Evolutionary conservation across 2,329 filamentous ascomycete genomes (phyloP).

Genomic region (Aschersonia sp.): DNA sequence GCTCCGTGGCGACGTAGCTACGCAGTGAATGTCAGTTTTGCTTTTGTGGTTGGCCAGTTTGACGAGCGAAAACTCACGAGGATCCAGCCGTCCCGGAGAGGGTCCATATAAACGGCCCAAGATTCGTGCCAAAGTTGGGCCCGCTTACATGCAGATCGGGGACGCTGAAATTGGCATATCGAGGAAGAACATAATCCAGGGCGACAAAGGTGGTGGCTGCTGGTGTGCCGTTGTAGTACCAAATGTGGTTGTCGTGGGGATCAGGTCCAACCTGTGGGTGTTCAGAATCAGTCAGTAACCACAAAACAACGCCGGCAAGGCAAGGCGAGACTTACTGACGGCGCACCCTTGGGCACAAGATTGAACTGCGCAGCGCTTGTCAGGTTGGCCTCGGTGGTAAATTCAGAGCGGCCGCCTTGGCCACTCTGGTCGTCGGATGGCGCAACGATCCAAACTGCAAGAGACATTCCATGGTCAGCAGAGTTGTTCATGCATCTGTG

Average conservation of each 20-base stretch:
- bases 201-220: slow-evolving; percentile 40
- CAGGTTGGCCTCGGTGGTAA: slow-evolving; percentile 13
- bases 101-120: slow-evolving; percentile 39
- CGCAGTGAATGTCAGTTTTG: background rate
- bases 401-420: slow-evolving; percentile 13
- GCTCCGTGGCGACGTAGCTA: slow-evolving; percentile 32
- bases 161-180: slow-evolving; percentile 28
- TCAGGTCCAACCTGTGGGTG: slow-evolving; percentile 27
- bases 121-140: slow-evolving; percentile 40
- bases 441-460: slow-evolving; percentile 15
- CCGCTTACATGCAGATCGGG: slow-evolving; percentile 40
- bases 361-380: slow-evolving; percentile 13
- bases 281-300: background rate
- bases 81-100: slow-evolving; percentile 35
- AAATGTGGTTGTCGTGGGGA: slow-evolving; percentile 36
- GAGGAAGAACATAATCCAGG: slow-evolving; percentile 39
- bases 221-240: slow-evolving; percentile 47
- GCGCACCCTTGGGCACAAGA: slow-evolving; percentile 13
- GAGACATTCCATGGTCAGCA: background rate
- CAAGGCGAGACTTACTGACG: slow-evolving; percentile 9
- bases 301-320: no score
- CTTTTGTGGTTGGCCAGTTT: no score
- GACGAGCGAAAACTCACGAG: slow-evolving; percentile 9
- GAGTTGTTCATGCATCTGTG: no score
- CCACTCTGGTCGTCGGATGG: slow-evolving; percentile 16